phyloP scores from a whole-genome alignment of 148 eudicot species.

The Vaccinium myrtillus region DNA sequence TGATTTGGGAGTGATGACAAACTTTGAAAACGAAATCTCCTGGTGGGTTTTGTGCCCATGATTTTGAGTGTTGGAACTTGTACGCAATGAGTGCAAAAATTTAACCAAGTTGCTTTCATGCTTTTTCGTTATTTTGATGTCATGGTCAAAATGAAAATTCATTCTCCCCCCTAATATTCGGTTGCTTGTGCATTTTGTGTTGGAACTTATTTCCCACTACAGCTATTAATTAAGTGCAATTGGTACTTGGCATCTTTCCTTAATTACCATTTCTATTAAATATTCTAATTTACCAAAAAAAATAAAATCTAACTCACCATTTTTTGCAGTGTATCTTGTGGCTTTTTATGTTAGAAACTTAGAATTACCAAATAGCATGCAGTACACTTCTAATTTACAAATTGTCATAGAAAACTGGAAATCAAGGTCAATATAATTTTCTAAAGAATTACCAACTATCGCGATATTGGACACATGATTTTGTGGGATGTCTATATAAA shows the following conservation, averaged over 20 bases:
- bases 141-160: not conserved
- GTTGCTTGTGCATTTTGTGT: not conserved
- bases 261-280: not conserved
- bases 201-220: too few species aligned
- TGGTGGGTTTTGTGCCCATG: not conserved
- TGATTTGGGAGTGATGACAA: not conserved
- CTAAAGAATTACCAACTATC: too few species aligned
- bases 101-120: not conserved
- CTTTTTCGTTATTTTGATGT: slow-evolving; percentile 3
- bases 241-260: not conserved
- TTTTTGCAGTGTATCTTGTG: too few species aligned
- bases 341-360: too few species aligned
- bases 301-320: too few species aligned
- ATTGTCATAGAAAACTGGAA: not conserved
- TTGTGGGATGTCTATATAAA: too few species aligned
- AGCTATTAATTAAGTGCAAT: too few species aligned
- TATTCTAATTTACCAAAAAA: too few species aligned
- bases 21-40: not conserved
- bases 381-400: not conserved
- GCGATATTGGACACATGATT: not conserved
- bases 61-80: slow-evolving; percentile 12
- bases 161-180: not conserved
- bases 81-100: not conserved
- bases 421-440: not conserved
- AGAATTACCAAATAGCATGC: too few species aligned